phyloP scores from a whole-genome alignment of 2,329 filamentous ascomycete genomes.

The Cercospora zeae-maydis region DNA sequence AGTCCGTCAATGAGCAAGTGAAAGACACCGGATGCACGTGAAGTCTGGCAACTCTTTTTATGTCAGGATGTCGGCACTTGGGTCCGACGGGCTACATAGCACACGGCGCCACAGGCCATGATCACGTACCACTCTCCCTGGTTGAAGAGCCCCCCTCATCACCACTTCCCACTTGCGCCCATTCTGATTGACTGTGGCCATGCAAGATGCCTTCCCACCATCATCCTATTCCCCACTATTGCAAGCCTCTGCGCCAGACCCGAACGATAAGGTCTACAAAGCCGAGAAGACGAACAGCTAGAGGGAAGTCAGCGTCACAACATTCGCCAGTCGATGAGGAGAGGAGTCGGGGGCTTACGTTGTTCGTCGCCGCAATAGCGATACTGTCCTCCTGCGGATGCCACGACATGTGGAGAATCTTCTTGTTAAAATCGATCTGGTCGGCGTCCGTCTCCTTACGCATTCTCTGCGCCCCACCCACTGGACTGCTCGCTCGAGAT shows the following conservation, averaged over 20 bases:
- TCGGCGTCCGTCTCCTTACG: conserved; percentile 98
- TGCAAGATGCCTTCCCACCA: conserved; percentile 3
- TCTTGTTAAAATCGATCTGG: conserved; percentile 99
- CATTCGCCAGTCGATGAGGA: neutral
- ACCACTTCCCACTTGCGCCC: conserved; percentile 3
- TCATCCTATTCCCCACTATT: conserved; percentile 5
- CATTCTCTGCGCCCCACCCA: conserved; percentile 87
- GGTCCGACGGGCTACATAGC: neutral
- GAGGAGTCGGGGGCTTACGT: conserved; percentile 61
- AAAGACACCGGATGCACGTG: neutral
- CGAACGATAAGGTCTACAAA: conserved; percentile 39
- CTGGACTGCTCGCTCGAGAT: conserved; percentile 84
- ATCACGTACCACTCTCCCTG: neutral
- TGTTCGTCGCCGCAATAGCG: conserved; percentile 98
- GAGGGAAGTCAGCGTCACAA: conserved; percentile 19
- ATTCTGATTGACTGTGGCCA: conserved; percentile 9
- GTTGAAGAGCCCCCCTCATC: neutral
- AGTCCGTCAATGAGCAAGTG: neutral
- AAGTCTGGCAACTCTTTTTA: conserved; percentile 2
- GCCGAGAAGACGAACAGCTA: conserved; percentile 56
- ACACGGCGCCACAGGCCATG: neutral
- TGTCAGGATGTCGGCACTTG: neutral
- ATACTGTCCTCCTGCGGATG: conserved; percentile 99
- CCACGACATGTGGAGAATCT: conserved; percentile 99
- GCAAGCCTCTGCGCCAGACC: conserved; percentile 12